Conservation (phyloP, 106 monocot genomes). For the Dendrobium chrysotoxum region DNA sequence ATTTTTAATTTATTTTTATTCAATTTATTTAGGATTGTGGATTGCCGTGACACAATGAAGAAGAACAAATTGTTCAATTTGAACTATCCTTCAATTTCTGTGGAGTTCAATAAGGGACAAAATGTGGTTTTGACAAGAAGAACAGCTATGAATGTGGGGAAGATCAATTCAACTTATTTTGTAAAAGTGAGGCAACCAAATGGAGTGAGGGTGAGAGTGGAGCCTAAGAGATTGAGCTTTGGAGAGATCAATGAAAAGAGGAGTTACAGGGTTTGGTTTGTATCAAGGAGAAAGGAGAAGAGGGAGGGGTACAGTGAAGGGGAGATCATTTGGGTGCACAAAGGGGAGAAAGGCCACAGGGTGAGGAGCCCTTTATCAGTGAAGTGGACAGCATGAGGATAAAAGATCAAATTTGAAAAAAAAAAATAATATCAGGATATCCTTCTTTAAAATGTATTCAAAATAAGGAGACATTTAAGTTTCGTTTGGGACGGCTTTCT, state of each 20-base stretch:
- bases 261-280: constrained; percentile 52
- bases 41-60: constrained; percentile 26
- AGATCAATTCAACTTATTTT: constrained; percentile 40
- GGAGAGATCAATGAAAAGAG: constrained; percentile 27
- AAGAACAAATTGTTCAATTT: constrained; percentile 42
- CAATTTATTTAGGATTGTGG: constrained; percentile 14
- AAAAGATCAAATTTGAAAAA: too few relatives aligned
- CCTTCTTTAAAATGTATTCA: too few relatives aligned
- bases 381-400: constrained; percentile 33
- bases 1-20: too few relatives aligned
- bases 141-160: constrained; percentile 61
- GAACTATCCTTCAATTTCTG: constrained; percentile 83
- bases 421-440: too few relatives aligned
- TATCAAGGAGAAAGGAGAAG: constrained; percentile 19
- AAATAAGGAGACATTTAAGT: too few relatives aligned
- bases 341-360: constrained; percentile 14
- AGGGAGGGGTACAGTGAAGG: constrained; percentile 38
- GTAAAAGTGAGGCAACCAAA: constrained; percentile 27
- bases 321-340: constrained; percentile 49
- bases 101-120: constrained; percentile 38
- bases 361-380: constrained; percentile 81
- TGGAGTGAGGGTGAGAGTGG: constrained; percentile 50
- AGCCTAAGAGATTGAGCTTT: constrained; percentile 45
- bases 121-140: constrained; percentile 28
- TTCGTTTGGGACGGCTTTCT: too few relatives aligned